Conservation (phyloP, 2,329 filamentous ascomycete genomes). For the Sporothrix brasiliensis region DNA sequence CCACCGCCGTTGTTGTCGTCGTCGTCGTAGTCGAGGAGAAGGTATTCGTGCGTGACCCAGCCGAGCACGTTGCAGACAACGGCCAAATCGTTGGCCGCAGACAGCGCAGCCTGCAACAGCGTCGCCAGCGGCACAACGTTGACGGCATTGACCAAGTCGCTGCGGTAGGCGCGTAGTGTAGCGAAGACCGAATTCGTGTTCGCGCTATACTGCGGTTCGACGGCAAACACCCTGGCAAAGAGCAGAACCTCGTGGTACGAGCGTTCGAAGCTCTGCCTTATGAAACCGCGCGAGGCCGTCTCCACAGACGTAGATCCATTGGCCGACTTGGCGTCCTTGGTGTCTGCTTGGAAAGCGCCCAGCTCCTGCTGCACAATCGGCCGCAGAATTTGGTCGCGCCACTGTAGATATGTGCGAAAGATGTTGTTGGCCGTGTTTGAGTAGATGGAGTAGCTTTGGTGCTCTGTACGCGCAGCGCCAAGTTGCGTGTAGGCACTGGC, state of each 20-base stretch:
- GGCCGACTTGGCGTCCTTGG: slow-evolving; percentile 44
- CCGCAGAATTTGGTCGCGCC: slow-evolving; percentile 58
- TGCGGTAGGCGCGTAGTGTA: slow-evolving; percentile 54
- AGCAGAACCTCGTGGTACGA: slow-evolving; percentile 58
- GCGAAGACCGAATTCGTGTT: slow-evolving; percentile 56
- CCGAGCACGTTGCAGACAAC: slow-evolving; percentile 59
- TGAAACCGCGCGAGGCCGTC: slow-evolving; percentile 59
- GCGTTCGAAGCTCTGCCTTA: slow-evolving; percentile 63
- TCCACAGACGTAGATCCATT: slow-evolving; percentile 46
- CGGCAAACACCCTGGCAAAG: slow-evolving; percentile 58
- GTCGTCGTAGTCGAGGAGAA: slow-evolving; percentile 59
- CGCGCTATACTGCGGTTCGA: slow-evolving; percentile 58
- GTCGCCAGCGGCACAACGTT: slow-evolving; percentile 58
- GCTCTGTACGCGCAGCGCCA: slow-evolving; percentile 50
- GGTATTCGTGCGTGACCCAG: slow-evolving; percentile 62
- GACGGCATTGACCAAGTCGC: slow-evolving; percentile 56
- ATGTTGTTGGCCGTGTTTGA: slow-evolving; percentile 58
- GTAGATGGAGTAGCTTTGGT: slow-evolving; percentile 56
- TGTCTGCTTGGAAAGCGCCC: slow-evolving; percentile 57
- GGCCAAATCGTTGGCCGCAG: slow-evolving; percentile 52
- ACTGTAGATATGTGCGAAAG: slow-evolving; percentile 57
- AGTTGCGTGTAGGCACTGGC: slow-evolving; percentile 56
- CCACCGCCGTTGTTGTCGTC: slow-evolving; percentile 46
- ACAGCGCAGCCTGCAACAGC: slow-evolving; percentile 54
- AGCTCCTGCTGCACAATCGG: slow-evolving; percentile 57